A percentile compares a stretch with the other conserved stretches of the same genome.
Conservation (phyloP, 2,329 filamentous ascomycete genomes). For the Aspergillus oerlinghausenensis region DNA sequence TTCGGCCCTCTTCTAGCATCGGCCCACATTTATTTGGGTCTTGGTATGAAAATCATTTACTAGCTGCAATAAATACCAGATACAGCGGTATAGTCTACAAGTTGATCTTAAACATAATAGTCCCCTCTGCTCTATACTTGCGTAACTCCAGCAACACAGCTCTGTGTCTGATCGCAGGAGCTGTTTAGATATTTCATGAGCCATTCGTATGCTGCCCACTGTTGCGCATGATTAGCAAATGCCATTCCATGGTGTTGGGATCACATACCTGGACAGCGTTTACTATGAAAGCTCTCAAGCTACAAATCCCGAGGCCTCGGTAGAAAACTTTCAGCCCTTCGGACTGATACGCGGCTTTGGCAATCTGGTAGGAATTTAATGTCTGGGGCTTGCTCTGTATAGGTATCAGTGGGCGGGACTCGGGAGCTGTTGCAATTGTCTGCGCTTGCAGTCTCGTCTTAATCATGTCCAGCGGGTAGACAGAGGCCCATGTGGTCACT, state of each 20-base stretch:
- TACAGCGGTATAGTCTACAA: conserved; percentile 3
- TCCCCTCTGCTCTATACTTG: not conserved
- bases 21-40: conserved; percentile 15
- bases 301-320: conserved; percentile 73
- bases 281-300: conserved; percentile 79
- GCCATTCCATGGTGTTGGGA: not conserved
- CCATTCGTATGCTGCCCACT: conserved; percentile 91
- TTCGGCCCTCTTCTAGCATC: conserved; percentile 19
- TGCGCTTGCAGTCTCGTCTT: conserved; percentile 91
- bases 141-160: not conserved
- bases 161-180: conserved; percentile 10
- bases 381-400: conserved; percentile 14
- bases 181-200: conserved; percentile 56
- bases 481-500: conserved; percentile 79
- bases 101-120: conserved; percentile 9
- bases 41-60: conserved; percentile 29
- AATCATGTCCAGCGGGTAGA: conserved; percentile 87
- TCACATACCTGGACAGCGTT: conserved; percentile 69
- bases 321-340: conserved; percentile 65
- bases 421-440: conserved; percentile 26
- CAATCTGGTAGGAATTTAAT: conserved; percentile 59
- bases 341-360: conserved; percentile 60
- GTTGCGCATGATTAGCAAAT: conserved; percentile 20
- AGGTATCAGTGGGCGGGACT: conserved; percentile 20
- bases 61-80: conserved; percentile 20